These are phyloP conservation scores for Stenogyne calaminthoides DNA, from an alignment of 305 asterid species.

Conservation along the genomic window DNA sequence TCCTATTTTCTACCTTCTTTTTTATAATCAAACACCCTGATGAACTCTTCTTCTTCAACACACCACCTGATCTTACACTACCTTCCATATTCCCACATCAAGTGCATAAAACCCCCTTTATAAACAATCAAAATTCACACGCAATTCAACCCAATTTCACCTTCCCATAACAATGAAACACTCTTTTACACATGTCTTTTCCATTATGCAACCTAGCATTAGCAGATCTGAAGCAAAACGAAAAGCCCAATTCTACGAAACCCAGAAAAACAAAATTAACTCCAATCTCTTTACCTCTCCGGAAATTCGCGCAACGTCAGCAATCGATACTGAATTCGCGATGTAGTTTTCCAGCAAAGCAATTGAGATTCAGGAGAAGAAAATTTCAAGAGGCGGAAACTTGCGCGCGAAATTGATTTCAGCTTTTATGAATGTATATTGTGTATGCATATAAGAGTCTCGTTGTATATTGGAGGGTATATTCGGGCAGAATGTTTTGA, in stretches of 20 bases:
- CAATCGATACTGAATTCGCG: constrained; percentile 34
- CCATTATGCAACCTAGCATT: constrained; percentile 36
- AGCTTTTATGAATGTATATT: constrained; percentile 21
- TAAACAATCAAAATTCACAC: constrained; percentile 28
- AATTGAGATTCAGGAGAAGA: no score
- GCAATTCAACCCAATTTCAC: constrained; percentile 42
- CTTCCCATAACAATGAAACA: constrained; percentile 26
- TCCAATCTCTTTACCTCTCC: constrained; percentile 43
- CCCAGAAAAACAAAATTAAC: constrained; percentile 7
- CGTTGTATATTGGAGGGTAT: constrained; percentile 11
- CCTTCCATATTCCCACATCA: constrained; percentile 58
- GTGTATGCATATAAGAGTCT: no score
- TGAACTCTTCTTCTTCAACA: constrained; percentile 81
- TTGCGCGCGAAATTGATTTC: constrained; percentile 22
- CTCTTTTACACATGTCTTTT: constrained; percentile 26
- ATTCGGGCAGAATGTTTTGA: no score
- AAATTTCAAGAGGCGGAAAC: neutral
- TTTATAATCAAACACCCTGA: constrained; percentile 92
- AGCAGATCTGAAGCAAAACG: constrained; percentile 65
- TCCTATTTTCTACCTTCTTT: constrained; percentile 58
- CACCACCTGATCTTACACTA: constrained; percentile 72
- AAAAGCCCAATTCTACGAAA: constrained; percentile 31
- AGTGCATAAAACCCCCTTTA: constrained; percentile 31
- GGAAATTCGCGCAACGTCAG: constrained; percentile 21
- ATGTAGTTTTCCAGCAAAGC: constrained; percentile 41